Base-by-base conservation (phyloP, 176 grass and related monocot genomes). In the Otatea glauca region DNA sequence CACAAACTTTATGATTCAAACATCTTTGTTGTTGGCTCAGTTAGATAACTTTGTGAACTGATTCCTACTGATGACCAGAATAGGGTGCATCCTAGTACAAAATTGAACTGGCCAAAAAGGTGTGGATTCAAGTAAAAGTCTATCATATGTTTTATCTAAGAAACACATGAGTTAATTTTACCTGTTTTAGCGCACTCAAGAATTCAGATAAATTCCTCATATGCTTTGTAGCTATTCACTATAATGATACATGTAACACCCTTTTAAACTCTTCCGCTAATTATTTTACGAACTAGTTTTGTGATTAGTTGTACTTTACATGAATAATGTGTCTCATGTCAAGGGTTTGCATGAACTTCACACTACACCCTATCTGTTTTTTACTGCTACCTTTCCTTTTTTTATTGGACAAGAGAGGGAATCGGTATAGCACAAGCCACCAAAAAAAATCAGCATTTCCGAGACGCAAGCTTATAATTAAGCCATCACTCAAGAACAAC, bases 51-150 rank as follows among this genome's bases (percentile, higher is more conserved):
- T n/a, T 29, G 65, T 15, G n/a, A 80, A 27, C 44, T 6, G 20
- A 38, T 67, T 67, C 14, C 18, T 66, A 34, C 77, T 67, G 11
- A 25, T 69, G 55, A 69, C 51, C 8, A 69, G 23, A 14, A 25
- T 11, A 54, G 16, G 20, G 45, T 69, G 10, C 21, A 5, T 55
- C 66, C 29, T 56, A 10, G 21, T 39, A 54, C 14, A 58, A n/a
- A 23, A 41, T 24, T 68, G 14, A 23, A 15, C 39, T 38, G 29
- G 11, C 48, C 78, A 81, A 81, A 68, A 81, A 12, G 29, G 37
- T 21, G 45, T 51, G 11, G 17, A 67, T 67, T 78, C 16, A 80
- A 67, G 44, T 54, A 68, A 12, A 81, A 54, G 29, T 55, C 13
- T 27, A 18, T 53, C 13, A 53, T 53, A 68, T 68, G 34, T 5